Evolutionary conservation across 257 asterid genomes (phyloP), one percentile per base, ranked within the genome.

Genomic region (Asclepias syriaca): DNA sequence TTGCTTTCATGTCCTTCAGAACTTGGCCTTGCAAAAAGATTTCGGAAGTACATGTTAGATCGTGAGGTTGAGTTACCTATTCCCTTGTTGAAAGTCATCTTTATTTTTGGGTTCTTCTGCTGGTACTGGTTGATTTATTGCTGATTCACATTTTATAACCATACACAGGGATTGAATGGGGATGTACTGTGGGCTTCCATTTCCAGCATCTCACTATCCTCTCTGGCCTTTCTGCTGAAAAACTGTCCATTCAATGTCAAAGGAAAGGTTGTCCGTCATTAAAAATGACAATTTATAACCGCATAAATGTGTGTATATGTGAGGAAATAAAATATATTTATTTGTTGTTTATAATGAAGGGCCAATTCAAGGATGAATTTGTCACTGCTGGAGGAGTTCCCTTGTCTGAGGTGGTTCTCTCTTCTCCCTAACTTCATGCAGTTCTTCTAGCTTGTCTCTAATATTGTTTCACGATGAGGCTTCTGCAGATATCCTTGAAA

Each of bases 351-450:
- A 60, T 66, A 11, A 66, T 77, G 71, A 78, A 94, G 98, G 97
- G 97, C 77, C 96, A 85, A 85, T 94, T 91, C 85, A 94, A 91
- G 93, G 99, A 91, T 72, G 99, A 94, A 83, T 94, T 94, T 70
- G 98, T 94, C 84, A 89, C 96, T 51, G 97, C 97, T 54, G 99
- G 98, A 74, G n/a, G n/a, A n/a, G n/a, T n/a, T n/a, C n/a, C n/a
- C n/a, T n/a, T n/a, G n/a, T n/a, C n/a, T n/a, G n/a, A 94, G 97
- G 99, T 91, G 18, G 14, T 70, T 83, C 57, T 82, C 66, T 80
- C 67, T 63, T 46, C 69, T 60, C 18, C 66, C 64, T 66, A 21
- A 43, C 32, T 54, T 14, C 69, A 21, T 51, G 60, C 64, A 56
- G 43, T 68, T 68, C 59, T 68, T 48, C 48, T 29, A 34, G 5